A percentile compares a stretch with the other conserved stretches of the same genome.
phyloP scores from a whole-genome alignment of 1,284 basidiomycete species.

The Ustilago bromivora region DNA sequence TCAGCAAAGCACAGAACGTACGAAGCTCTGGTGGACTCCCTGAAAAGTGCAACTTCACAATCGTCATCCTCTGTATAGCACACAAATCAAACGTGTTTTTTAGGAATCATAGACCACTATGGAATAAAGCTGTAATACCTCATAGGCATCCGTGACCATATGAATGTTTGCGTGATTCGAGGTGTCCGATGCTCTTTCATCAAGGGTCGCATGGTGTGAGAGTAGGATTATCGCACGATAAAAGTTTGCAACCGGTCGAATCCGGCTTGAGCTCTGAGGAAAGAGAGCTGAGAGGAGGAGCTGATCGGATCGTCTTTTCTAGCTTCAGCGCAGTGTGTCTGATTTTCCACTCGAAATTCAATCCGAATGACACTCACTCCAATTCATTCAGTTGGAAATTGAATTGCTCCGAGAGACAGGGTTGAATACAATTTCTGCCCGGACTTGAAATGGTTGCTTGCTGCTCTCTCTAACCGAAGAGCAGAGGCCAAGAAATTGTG shows the following conservation, averaged over 20 bases:
- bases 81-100: neutral
- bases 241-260: constrained; percentile 12
- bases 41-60: neutral
- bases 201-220: neutral
- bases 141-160: too few species aligned
- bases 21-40: constrained; percentile 41
- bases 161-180: neutral
- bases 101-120: neutral
- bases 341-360: neutral
- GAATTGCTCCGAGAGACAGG: neutral
- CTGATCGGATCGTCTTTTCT: constrained; percentile 29
- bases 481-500: neutral
- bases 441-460: neutral
- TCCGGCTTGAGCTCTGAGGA: constrained; percentile 10
- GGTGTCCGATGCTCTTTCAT: neutral
- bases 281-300: neutral
- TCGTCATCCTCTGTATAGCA: neutral
- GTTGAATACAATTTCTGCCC: constrained; percentile 15
- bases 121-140: neutral
- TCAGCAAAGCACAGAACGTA: constrained; percentile 31
- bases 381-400: constrained; percentile 6
- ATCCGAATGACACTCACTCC: neutral
- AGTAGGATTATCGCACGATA: constrained; percentile 25
- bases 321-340: neutral
- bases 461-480: neutral